phyloP scores from a whole-genome alignment of 129 eudicot genomes.

The sunflower (Helianthus annuus) region HanXRQr2.0-SUNRISE NC_035448.2:154495053-154495552 shows the following conservation, averaged over 20 bases:
- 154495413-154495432: constrained; percentile 2
- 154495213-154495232: neutral
- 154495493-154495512: neutral
- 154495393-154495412: constrained; percentile 25
- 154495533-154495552: constrained; percentile 22
- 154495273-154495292: neutral
- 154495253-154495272: neutral
- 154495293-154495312: neutral
- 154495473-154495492: neutral
- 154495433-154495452: constrained; percentile 15
- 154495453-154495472: neutral
- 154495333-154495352: constrained; percentile 17
- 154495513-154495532: constrained; percentile 11
- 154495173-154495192: neutral
- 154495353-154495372: constrained; percentile 20
- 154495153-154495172: neutral
- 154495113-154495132: constrained; percentile 16
- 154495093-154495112: neutral
- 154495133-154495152: neutral
- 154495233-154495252: neutral
- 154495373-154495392: constrained; percentile 15
- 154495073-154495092: constrained; percentile 2
- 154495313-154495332: neutral
- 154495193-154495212: neutral
- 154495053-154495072: neutral